phyloP scores from a whole-genome alignment of 306 rosid species.

The Prunus dulcis region DNA sequence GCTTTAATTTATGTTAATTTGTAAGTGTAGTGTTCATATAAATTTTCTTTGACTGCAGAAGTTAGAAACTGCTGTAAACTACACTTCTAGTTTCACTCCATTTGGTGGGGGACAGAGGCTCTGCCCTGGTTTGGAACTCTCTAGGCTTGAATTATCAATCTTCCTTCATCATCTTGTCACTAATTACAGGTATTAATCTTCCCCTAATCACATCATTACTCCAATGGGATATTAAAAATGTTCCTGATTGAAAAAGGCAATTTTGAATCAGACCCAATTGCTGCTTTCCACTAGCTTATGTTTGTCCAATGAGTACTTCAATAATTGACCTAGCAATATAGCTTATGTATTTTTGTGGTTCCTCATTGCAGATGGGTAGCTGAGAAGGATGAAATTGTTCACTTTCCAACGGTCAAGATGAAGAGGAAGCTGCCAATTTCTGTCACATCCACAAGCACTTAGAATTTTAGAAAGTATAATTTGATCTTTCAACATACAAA shows the following conservation, averaged over 20 bases:
- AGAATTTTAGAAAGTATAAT: neutral
- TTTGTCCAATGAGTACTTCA: neutral
- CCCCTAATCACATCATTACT: no score
- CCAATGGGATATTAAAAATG: no score
- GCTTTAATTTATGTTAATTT: neutral
- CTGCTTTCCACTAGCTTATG: neutral
- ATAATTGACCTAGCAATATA: neutral
- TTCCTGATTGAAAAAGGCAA: neutral
- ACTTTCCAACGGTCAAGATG: conserved; percentile 88
- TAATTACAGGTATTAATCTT: conserved; percentile 21
- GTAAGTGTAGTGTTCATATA: neutral
- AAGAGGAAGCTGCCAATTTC: conserved; percentile 64
- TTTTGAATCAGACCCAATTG: neutral
- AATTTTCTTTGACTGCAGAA: conserved; percentile 26
- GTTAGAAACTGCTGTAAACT: conserved; percentile 31
- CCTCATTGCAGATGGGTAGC: conserved; percentile 58
- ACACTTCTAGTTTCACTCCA: conserved; percentile 52
- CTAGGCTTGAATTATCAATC: conserved; percentile 48
- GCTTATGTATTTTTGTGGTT: no score
- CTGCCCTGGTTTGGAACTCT: conserved; percentile 88
- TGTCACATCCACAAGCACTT: conserved; percentile 35
- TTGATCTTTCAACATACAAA: neutral
- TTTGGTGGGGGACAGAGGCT: conserved; percentile 94
- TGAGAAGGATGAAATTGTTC: conserved; percentile 53
- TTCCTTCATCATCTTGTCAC: conserved; percentile 43